Conservation (phyloP, 768 basidiomycete genomes). For the Agaricus subrufescens region DNA sequence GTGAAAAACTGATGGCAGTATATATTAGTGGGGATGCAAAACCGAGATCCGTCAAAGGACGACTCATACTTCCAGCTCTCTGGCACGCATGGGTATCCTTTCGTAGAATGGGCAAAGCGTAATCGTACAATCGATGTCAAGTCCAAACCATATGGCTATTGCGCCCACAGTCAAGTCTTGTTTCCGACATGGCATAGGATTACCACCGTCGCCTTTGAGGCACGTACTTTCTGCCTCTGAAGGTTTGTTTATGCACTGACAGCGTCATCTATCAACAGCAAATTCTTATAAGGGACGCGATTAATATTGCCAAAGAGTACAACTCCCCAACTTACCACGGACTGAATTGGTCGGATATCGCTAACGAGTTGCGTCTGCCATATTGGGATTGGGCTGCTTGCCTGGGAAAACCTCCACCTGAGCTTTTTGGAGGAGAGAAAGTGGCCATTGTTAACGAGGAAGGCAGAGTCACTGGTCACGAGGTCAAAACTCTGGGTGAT, state of each 20-base stretch:
- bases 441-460: not conserved
- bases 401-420: not conserved
- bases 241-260: not conserved
- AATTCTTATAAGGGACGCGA: not conserved
- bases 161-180: not conserved
- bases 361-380: not conserved
- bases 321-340: not conserved
- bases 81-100: not conserved
- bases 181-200: not conserved
- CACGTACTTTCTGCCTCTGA: not conserved
- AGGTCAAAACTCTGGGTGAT: no score
- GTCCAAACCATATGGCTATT: not conserved
- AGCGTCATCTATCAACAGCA: not conserved
- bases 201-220: not conserved
- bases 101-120: not conserved
- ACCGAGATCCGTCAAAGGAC: not conserved
- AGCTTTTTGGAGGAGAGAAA: not conserved
- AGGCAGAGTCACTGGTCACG: not conserved
- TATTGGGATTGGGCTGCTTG: not conserved
- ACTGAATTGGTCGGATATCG: not conserved
- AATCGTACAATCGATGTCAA: not conserved
- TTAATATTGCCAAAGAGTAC: not conserved
- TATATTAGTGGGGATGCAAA: not conserved
- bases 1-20: not conserved
- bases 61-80: not conserved